phyloP scores from a whole-genome alignment of 805 yeast genomes.

The Myxozyma melibiosi region DNA sequence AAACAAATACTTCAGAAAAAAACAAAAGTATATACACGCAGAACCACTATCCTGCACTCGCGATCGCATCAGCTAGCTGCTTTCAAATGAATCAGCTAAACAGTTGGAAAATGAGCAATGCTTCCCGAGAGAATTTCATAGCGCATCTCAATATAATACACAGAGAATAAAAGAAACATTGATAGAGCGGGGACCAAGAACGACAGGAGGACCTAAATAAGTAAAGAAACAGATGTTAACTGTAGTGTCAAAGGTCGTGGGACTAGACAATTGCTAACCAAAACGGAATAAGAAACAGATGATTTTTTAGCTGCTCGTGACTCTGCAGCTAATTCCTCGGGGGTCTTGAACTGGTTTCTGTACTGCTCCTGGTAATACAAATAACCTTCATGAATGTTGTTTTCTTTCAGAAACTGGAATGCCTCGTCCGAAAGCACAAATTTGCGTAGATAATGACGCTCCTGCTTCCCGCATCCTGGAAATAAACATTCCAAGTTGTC shows the following conservation, averaged over 20 bases:
- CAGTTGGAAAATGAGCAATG: not conserved
- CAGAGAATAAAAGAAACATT: not conserved
- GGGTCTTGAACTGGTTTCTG: not conserved
- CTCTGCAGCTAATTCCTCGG: not conserved
- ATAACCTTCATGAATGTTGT: not conserved
- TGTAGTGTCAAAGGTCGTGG: too few species aligned
- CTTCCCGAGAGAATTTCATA: not conserved
- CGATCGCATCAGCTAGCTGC: too few species aligned
- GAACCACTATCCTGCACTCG: too few species aligned
- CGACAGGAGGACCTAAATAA: not conserved
- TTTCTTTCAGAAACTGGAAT: not conserved
- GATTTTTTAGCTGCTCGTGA: not conserved
- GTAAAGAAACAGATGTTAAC: not conserved
- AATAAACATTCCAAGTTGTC: too few species aligned
- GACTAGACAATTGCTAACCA: not conserved
- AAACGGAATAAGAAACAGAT: not conserved
- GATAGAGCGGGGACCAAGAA: conserved; percentile 3
- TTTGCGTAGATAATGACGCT: not conserved
- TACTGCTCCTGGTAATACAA: not conserved
- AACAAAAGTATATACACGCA: too few species aligned
- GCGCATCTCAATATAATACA: conserved; percentile 1
- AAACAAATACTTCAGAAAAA: too few species aligned
- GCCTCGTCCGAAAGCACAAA: not conserved
- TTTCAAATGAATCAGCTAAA: too few species aligned
- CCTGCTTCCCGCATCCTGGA: not conserved